A percentile compares a stretch with the other conserved stretches of the same genome.
These are phyloP conservation scores for Neurospora sp. DNA, from an alignment of 495 filamentous ascomycete species.

Conservation along the genomic window DNA sequence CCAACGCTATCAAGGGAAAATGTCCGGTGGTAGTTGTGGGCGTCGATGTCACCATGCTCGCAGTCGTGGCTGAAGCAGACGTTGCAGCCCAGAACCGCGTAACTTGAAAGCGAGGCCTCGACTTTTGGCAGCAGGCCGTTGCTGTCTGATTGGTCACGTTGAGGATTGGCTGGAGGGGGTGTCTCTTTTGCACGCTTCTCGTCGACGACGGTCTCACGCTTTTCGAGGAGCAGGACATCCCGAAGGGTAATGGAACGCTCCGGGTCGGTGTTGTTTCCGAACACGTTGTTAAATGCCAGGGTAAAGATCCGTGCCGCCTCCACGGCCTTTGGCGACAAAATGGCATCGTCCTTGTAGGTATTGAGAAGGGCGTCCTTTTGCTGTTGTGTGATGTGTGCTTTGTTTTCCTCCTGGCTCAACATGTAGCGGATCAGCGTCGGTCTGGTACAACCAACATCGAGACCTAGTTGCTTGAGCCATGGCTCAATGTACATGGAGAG, in stretches of 20 bases:
- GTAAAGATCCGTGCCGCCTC: constrained; percentile 29
- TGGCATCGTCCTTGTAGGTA: constrained; percentile 23
- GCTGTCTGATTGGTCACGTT: constrained; percentile 5
- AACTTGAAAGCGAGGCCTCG: constrained; percentile 32
- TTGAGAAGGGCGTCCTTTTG: constrained; percentile 33
- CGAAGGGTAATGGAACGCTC: constrained; percentile 24
- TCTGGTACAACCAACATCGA: constrained; percentile 30
- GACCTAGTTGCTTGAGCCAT: constrained; percentile 32
- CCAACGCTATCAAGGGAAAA: constrained; percentile 29
- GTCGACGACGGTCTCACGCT: constrained; percentile 33
- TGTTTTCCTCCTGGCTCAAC: constrained; percentile 24
- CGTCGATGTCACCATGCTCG: constrained; percentile 40
- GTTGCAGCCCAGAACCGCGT: constrained; percentile 34
- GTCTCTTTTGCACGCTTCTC: constrained; percentile 37
- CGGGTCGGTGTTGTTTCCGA: constrained; percentile 14
- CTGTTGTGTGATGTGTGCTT: constrained; percentile 34
- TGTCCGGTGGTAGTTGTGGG: constrained; percentile 33
- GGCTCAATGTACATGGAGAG: constrained; percentile 34
- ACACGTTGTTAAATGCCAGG: constrained; percentile 36
- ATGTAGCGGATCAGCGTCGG: constrained; percentile 35
- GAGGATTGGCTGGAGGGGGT: constrained; percentile 11
- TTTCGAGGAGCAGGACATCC: constrained; percentile 35
- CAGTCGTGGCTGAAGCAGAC: constrained; percentile 40
- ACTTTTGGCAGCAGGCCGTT: constrained; percentile 18
- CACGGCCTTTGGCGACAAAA: constrained; percentile 22